phyloP scores from a whole-genome alignment of 2,329 filamentous ascomycete species.

The Pestalotiopsis sp. region DNA sequence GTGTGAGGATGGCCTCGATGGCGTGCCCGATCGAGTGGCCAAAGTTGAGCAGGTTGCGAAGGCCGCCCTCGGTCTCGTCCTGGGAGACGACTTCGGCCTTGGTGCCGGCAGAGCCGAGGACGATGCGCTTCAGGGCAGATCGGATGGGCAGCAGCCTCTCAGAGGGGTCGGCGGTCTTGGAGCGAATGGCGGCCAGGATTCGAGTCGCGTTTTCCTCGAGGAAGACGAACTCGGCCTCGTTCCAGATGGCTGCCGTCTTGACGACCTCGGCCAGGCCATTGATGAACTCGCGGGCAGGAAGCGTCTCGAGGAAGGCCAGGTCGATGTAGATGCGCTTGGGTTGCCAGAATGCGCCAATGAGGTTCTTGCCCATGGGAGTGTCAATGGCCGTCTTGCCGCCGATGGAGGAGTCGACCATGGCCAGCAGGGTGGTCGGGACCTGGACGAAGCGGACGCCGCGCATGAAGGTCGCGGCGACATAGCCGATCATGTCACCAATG shows the following conservation, averaged over 20 bases:
- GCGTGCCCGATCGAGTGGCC: slow-evolving; percentile 98
- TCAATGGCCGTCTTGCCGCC: slow-evolving; percentile 99
- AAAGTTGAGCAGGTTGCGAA: slow-evolving; percentile 95
- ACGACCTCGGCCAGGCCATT: slow-evolving; percentile 99
- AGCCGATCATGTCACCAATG: slow-evolving; percentile 97
- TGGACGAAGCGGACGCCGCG: slow-evolving; percentile 94
- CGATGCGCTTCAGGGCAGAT: slow-evolving; percentile 73
- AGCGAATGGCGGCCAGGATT: slow-evolving; percentile 74
- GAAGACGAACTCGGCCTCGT: slow-evolving; percentile 81
- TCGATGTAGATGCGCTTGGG: slow-evolving; percentile 94
- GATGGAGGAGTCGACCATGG: slow-evolving; percentile 99
- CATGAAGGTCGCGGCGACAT: slow-evolving; percentile 98
- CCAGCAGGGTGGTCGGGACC: slow-evolving; percentile 89
- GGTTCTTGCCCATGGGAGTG: slow-evolving; percentile 92
- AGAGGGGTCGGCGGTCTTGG: slow-evolving; percentile 53
- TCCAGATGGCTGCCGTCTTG: slow-evolving; percentile 97
- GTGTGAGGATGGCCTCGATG: slow-evolving; percentile 92
- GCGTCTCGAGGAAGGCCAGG: slow-evolving; percentile 84
- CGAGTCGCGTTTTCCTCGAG: slow-evolving; percentile 80
- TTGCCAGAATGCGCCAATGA: slow-evolving; percentile 97
- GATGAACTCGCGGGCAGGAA: slow-evolving; percentile 90
- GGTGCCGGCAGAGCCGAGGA: slow-evolving; percentile 86
- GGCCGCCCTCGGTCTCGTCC: slow-evolving; percentile 90
- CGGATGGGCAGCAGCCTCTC: slow-evolving; percentile 72
- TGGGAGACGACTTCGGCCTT: slow-evolving; percentile 94